These are phyloP conservation scores for Phytomonas sp. DNA, from an alignment of 208 protist genomes.

Conservation along the genomic window DNA sequence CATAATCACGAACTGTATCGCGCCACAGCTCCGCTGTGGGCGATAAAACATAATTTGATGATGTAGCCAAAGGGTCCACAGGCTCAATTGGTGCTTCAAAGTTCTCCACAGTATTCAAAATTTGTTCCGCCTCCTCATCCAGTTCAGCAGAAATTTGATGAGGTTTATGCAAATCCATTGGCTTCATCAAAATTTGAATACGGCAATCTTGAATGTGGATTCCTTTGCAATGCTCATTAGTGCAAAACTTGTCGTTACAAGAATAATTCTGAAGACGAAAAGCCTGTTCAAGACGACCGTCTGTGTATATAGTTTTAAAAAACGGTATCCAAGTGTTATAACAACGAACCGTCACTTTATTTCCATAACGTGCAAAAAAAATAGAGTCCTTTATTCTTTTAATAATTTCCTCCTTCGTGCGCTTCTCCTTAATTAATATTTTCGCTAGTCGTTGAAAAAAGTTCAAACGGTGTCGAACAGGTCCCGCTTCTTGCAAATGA, in stretches of 20 bases:
- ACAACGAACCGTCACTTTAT: conserved; percentile 80
- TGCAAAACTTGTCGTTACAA: conserved; percentile 49
- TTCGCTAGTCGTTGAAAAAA: conserved; percentile 69
- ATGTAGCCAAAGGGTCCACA: conserved; percentile 20
- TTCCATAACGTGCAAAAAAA: conserved; percentile 82
- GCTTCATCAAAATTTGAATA: conserved; percentile 41
- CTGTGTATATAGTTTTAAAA: conserved; percentile 84
- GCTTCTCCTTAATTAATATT: conserved; percentile 56
- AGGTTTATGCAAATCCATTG: conserved; percentile 70
- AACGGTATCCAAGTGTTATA: conserved; percentile 78
- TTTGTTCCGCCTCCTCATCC: conserved; percentile 55
- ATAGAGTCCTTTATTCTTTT: conserved; percentile 78
- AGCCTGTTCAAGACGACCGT: conserved; percentile 71
- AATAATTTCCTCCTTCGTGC: conserved; percentile 33
- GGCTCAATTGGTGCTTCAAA: conserved; percentile 16
- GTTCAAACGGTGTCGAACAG: conserved; percentile 65
- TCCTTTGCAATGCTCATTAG: conserved; percentile 68
- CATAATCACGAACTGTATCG: conserved; percentile 75
- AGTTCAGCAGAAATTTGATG: conserved; percentile 40
- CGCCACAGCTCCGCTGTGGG: conserved; percentile 69
- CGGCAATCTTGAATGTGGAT: conserved; percentile 70
- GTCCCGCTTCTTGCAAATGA: conserved; percentile 71
- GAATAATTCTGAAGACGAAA: conserved; percentile 55
- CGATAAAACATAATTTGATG: conserved; percentile 33
- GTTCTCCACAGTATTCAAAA: conserved; percentile 34